These are phyloP conservation scores for Heliocybe sulcata DNA, from an alignment of 1,284 basidiomycete genomes.

Conservation along the genomic window DNA sequence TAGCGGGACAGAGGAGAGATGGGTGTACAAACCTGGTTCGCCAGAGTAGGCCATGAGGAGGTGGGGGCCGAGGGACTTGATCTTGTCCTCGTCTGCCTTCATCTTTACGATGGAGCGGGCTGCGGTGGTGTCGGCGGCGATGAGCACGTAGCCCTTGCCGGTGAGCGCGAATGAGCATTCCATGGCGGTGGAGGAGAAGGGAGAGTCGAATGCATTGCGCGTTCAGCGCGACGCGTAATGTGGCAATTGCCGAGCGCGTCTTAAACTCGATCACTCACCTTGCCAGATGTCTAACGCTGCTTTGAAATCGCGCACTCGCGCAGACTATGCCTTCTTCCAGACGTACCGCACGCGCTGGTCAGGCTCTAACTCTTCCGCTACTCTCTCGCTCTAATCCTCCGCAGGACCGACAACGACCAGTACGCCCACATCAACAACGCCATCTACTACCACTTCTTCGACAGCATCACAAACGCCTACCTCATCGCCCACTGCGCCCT, in stretches of 20 bases:
- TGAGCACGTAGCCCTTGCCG: slow-evolving; percentile 87
- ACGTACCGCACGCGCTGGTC: slow-evolving; percentile 65
- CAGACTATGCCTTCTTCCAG: slow-evolving; percentile 53
- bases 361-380: slow-evolving; percentile 13
- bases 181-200: slow-evolving; percentile 32
- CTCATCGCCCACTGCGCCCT: slow-evolving; percentile 56
- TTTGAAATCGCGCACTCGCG: slow-evolving; percentile 30
- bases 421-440: slow-evolving; percentile 75
- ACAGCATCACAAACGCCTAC: slow-evolving; percentile 70
- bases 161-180: slow-evolving; percentile 72
- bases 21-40: slow-evolving; percentile 72
- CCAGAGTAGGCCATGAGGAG: slow-evolving; percentile 95
- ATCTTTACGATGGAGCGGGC: slow-evolving; percentile 94
- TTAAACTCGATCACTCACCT: too few species aligned
- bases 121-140: slow-evolving; percentile 89
- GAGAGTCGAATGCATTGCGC: neutral
- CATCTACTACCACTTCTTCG: slow-evolving; percentile 73
- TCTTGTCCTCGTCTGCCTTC: slow-evolving; percentile 97
- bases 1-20: slow-evolving; percentile 1
- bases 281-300: neutral
- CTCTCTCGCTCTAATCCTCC: neutral
- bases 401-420: slow-evolving; percentile 74
- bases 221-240: slow-evolving; percentile 1
- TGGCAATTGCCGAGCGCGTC: neutral
- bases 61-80: slow-evolving; percentile 86